Conservation (phyloP, 805 yeast genomes). For the Clavispora santaluciae region DNA sequence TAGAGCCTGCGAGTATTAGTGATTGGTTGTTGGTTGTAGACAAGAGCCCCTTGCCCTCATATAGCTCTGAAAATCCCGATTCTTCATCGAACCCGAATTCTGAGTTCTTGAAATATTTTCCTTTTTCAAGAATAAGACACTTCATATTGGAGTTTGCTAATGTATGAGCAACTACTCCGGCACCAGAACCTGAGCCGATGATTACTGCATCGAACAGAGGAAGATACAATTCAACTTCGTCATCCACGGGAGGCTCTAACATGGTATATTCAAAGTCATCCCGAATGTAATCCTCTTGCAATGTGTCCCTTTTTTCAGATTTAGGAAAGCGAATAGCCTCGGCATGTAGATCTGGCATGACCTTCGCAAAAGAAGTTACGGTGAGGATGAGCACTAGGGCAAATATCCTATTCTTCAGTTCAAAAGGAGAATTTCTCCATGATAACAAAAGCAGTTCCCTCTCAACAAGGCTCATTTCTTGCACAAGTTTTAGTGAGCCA, state of each 20-base stretch:
- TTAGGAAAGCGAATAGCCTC: slow-evolving; percentile 38
- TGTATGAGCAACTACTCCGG: slow-evolving; percentile 48
- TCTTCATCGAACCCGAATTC: slow-evolving; percentile 35
- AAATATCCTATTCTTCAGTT: slow-evolving; percentile 31
- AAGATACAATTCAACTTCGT: slow-evolving; percentile 27
- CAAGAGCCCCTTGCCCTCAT: slow-evolving; percentile 37
- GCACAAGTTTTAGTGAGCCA: slow-evolving; percentile 27
- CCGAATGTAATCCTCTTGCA: slow-evolving; percentile 21
- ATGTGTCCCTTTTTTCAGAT: slow-evolving; percentile 23
- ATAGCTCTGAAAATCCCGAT: slow-evolving; percentile 32
- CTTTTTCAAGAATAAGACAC: slow-evolving; percentile 48
- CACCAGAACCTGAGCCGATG: slow-evolving; percentile 51
- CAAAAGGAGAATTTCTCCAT: slow-evolving; percentile 41
- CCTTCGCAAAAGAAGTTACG: slow-evolving; percentile 19
- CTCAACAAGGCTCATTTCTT: slow-evolving; percentile 33
- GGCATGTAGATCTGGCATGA: slow-evolving; percentile 30
- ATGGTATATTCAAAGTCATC: slow-evolving; percentile 26
- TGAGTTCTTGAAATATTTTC: slow-evolving; percentile 33
- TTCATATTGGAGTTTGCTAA: slow-evolving; percentile 39
- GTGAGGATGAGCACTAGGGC: slow-evolving; percentile 23
- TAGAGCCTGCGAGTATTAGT: slow-evolving; percentile 44
- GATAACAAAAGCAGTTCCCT: slow-evolving; percentile 26
- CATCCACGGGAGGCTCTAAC: slow-evolving; percentile 25
- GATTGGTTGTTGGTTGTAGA: slow-evolving; percentile 31
- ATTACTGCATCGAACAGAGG: slow-evolving; percentile 42